These are phyloP conservation scores for Rhypophila decipiens DNA, from an alignment of 495 filamentous ascomycete species.

Conservation along the genomic window DNA sequence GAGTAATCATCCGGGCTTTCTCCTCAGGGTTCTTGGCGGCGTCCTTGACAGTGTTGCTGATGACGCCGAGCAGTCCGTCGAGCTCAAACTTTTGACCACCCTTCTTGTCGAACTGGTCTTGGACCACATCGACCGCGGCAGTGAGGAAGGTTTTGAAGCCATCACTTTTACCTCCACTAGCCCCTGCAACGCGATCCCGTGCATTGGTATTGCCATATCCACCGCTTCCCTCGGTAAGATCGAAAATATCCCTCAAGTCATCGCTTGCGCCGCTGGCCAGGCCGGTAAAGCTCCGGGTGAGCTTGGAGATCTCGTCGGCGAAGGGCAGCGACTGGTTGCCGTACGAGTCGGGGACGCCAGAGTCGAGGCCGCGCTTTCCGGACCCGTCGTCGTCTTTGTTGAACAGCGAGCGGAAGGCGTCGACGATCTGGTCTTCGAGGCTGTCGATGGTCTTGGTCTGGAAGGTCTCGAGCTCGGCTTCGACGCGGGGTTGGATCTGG, in stretches of 20 bases:
- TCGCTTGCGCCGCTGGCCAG: conserved; percentile 21
- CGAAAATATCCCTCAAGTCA: conserved; percentile 28
- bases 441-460: conserved; percentile 29
- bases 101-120: conserved; percentile 21
- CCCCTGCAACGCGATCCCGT: conserved; percentile 8
- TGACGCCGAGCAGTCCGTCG: conserved; percentile 25
- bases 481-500: conserved; percentile 31
- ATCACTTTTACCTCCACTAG: background rate
- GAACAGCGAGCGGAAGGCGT: conserved; percentile 28
- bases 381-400: conserved; percentile 10
- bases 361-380: conserved; percentile 11
- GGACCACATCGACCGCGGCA: conserved; percentile 23
- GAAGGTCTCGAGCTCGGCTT: conserved; percentile 25
- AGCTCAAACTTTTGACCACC: conserved; percentile 19
- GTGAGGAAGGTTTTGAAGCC: conserved; percentile 21
- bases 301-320: conserved; percentile 27
- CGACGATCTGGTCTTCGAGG: conserved; percentile 23
- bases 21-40: conserved; percentile 27
- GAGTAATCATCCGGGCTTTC: conserved; percentile 26
- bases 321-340: conserved; percentile 26
- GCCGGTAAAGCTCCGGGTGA: conserved; percentile 22
- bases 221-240: conserved; percentile 18
- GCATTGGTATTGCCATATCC: background rate
- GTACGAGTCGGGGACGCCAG: conserved; percentile 21
- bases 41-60: conserved; percentile 28